Evolutionary conservation across 768 basidiomycete genomes (phyloP), one percentile per base, ranked within the genome.

Genomic region (Baorangia bicolor): DNA sequence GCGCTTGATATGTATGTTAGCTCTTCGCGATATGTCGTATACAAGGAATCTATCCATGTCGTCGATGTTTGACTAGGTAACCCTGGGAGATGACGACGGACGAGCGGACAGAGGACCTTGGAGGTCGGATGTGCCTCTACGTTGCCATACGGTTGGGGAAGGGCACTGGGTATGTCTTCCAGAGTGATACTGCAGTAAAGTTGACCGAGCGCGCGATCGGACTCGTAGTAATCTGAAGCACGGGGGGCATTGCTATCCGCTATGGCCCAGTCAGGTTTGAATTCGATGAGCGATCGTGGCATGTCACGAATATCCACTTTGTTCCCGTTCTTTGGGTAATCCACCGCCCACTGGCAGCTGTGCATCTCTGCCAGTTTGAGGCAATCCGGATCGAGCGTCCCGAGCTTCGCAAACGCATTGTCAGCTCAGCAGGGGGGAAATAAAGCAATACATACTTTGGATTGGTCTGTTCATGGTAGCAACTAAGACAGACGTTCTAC

Each of bases 251-350:
- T 35, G 2, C 23, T 11, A 1, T 53, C 52, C 6, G 43, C 37
- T 35, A 23, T 46, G 28, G 28, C 28, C 28, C 28, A 92, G 65
- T 92, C 88, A 1, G 90, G 88, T 62, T 86, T 90, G 66, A 78
- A 82, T 6, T 80, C 75, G 45, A 89, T 87, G 18, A 88, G 72
- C 0, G 74, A 65, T 6, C 70, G 66, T 2, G 89, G 88, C 20
- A 87, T 66, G 1, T 69, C 61, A 25, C 75, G 71, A 23, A 86
- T 71, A 47, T 84, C 73, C 23, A 88, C 85, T 1, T 81, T 79
- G 20, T 79, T 79, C 16, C 88, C 89, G 62, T 85, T 83, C 69
- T 91, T 92, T 0, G 86, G 82, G 66, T 88, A 92, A 61, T 92
- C 88, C 3, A 92, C 88, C 0, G 89, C 88, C 75, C 82, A n/a